Base-by-base conservation (phyloP, 2,329 filamentous ascomycete species). In the Coniochaeta sp. region DNA sequence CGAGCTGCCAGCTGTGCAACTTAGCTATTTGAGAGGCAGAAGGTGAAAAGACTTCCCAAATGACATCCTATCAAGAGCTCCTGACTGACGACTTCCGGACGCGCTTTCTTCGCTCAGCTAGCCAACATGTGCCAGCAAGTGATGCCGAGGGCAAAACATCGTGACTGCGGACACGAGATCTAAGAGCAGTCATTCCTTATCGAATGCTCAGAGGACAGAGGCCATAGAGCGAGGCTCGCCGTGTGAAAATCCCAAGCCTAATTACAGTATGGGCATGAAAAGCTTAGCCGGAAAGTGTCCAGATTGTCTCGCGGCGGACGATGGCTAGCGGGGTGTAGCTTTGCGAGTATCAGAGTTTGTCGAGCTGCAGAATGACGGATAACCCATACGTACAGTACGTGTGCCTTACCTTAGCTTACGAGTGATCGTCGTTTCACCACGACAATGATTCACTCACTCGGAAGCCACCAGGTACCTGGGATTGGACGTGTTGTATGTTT, bases 251-350 rank as follows among this genome's bases (percentile, higher is more conserved):
- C 44, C 44, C 44, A 24, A 8, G 44, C n/a, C 44, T 17, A 50
- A 50, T n/a, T 50, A 50, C 44, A 50, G 44, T 50, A 50, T 50
- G 44, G 44, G 44, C 19, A 50, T 50, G 44, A 50, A 50, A 28
- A 50, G 44, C 44, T 50, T 50, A n/a, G 44, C 44, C 44, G 44
- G 44, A n/a, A 50, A 50, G n/a, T 50, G 44, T 50, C 44, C 44
- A 28, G 44, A 50, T 22, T 50, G 44, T 28, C 10, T 50, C 8
- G 44, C 44, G 24, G n/a, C 19, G 44, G 44, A 50, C 7, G 44
- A 50, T 7, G 40, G 22, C 9, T 32, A 38, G 34, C 14, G 34
- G 14, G 12, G 16, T 38, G 16, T 12, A 38, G 9, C 30, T 32
- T 9, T 32, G 4, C 30, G 30, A 32, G 4, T 9, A 32, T 32